Base-by-base conservation (phyloP, 306 rosid genomes). In the Pyrus communis region DNA sequence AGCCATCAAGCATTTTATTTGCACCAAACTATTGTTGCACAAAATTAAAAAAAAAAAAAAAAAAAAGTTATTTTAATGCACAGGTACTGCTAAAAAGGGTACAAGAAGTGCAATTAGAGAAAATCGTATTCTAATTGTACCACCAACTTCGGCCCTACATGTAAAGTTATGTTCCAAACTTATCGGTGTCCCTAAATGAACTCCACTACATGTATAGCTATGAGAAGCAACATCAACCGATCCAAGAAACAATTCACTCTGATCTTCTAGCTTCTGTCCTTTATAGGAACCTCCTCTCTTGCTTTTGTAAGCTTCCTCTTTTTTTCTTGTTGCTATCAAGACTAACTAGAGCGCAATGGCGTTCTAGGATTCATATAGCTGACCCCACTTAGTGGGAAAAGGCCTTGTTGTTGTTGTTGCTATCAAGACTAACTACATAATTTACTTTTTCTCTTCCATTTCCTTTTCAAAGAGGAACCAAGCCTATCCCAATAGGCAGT, bases 1-100 rank as follows among this genome's bases (percentile, higher is more conserved):
- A 94, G 57, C 86, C 95, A 75, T 91, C 96, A 81, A 91, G 93
- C 98, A 93, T 88, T 52, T 85, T 84, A 80, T 83, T 85, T 40
- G 88, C 81, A 70, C 85, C 88, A 82, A 79, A 77, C 98, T 94
- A 78, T 74, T 73, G 81, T 70, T 57, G 63, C 75, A 64, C 74
- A 68, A 75, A 28, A 38, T 38, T 11, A 28, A 28, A 4, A 75
- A 74, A 27, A 81, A 31, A 35, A 33, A 33, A 75, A 74, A 27
- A 82, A 31, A 79, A 59, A 46, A 54, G 19, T 45, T 69, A 79
- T 83, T 74, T 33, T 75, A 55, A 69, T 46, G 70, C 69, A 79
- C 60, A 55, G 51, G 74, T 27, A 70, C 52, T 77, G 17, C 78
- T 60, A 76, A 72, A 75, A 9, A 52, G 8, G 14, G 46, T 10